A percentile compares a stretch with the other conserved stretches of the same genome.
Conservation (phyloP, 2,329 filamentous ascomycete species). For the Hypoxylon sp. region DNA sequence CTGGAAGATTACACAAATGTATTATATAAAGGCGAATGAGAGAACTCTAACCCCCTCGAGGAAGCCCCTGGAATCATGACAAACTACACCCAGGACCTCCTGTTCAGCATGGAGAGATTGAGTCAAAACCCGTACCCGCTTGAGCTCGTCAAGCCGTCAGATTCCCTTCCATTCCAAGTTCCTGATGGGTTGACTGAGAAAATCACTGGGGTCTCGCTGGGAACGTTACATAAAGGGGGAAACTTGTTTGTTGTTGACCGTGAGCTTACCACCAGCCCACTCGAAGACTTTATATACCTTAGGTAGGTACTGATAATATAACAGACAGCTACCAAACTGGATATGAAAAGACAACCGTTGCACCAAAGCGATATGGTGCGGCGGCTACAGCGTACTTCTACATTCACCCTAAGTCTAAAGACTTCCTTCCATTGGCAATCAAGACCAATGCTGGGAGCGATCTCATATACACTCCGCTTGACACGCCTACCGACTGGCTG, state of each 20-base stretch:
- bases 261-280: neutral
- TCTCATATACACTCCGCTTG: slow-evolving; percentile 54
- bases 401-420: slow-evolving; percentile 33
- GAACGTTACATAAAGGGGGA: neutral
- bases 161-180: slow-evolving; percentile 3
- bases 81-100: slow-evolving; percentile 53
- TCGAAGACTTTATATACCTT: too few relatives aligned
- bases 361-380: neutral
- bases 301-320: neutral
- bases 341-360: neutral
- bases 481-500: slow-evolving; percentile 53
- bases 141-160: slow-evolving; percentile 40
- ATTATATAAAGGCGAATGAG: slow-evolving; percentile 2
- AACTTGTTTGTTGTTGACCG: neutral
- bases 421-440: slow-evolving; percentile 54
- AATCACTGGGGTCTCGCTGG: neutral
- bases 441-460: slow-evolving; percentile 52
- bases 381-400: neutral
- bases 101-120: slow-evolving; percentile 54
- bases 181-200: neutral
- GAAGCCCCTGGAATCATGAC: slow-evolving; percentile 46
- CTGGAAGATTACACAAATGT: neutral
- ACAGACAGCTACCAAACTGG: neutral
- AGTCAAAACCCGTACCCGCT: slow-evolving; percentile 49
- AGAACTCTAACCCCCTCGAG: slow-evolving; percentile 13